These are phyloP conservation scores for Geosmithia putterillii DNA, from an alignment of 2,329 filamentous ascomycete genomes.

Conservation along the genomic window DNA sequence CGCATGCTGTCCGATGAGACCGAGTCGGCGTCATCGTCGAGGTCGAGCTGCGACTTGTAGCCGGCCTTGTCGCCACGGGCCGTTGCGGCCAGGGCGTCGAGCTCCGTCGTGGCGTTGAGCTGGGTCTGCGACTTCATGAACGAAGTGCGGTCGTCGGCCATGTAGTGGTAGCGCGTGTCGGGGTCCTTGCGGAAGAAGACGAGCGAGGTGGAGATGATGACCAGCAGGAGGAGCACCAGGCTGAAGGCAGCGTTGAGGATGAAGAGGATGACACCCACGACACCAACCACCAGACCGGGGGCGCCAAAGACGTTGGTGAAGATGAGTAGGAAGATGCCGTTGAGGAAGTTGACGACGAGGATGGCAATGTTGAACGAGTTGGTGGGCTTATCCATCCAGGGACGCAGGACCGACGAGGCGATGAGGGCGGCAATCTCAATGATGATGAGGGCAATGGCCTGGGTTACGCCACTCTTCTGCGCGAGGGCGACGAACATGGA, in stretches of 20 bases:
- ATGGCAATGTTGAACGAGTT: conserved; percentile 96
- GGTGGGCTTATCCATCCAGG: conserved; percentile 98
- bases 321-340: conserved; percentile 77
- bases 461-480: conserved; percentile 57
- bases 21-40: conserved; percentile 29
- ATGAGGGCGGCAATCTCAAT: conserved; percentile 73
- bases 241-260: conserved; percentile 77
- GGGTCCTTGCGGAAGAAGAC: conserved; percentile 87
- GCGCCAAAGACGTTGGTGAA: conserved; percentile 81
- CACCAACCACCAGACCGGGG: conserved; percentile 70
- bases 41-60: conserved; percentile 22
- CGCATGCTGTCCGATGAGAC: conserved; percentile 24
- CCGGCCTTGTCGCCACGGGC: conserved; percentile 69
- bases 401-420: conserved; percentile 65
- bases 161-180: conserved; percentile 87
- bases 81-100: conserved; percentile 80
- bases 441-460: conserved; percentile 72
- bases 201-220: conserved; percentile 48
- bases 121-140: conserved; percentile 96
- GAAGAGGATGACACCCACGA: conserved; percentile 84
- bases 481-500: conserved; percentile 76
- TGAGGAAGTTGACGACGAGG: conserved; percentile 79
- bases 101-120: conserved; percentile 63
- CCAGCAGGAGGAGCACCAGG: conserved; percentile 68
- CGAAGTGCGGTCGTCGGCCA: conserved; percentile 89